Base-by-base conservation (phyloP, 1,284 basidiomycete genomes). In the Lentinus polychrous region DNA sequence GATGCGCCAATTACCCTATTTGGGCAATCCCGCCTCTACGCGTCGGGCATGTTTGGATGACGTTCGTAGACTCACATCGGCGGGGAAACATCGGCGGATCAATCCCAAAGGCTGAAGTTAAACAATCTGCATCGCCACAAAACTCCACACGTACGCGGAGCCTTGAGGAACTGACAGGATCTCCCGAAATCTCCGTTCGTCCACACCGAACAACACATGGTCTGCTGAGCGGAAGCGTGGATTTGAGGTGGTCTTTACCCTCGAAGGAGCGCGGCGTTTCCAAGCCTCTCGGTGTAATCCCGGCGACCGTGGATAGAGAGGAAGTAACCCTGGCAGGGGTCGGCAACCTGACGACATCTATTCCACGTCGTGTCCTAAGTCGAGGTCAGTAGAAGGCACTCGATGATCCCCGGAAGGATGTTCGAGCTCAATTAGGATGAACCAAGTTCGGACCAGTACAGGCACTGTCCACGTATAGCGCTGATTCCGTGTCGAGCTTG, bases 81-180 rank as follows among this genome's bases (percentile, higher is more conserved):
- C 46, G 46, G 46, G 20, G 46, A 38, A 48, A 41, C 10, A 14
- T 48, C 46, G 46, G 46, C 27, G 38, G 46, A 46, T 46, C 46
- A 32, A 48, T 48, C 38, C 24, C 22, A 27, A 48, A 48, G 46
- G 12, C 23, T 48, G 46, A 48, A 48, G 46, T 18, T 34, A 31
- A 42, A 46, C 22, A 23, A 8, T n/a, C 6, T 39, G 37, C 46
- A 48, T 48, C 46, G 46, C 46, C 46, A 48, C 39, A 40, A 40
- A 40, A 40, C 39, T 40, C 39, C 39, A 40, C 39, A 20, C 35
- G 18, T 15, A 11, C 22, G 14, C 32, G 14, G 32, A 15, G 27
- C 32, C n/a, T 14, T 31, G 15, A 15, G 18, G 10, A 11, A 22
- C 32, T 42, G 38, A 35, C 23, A 42, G 12, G 33, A 40, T 33